Evolutionary conservation across 768 basidiomycete genomes (phyloP).

Genomic region (Termitomyces sp.): DNA sequence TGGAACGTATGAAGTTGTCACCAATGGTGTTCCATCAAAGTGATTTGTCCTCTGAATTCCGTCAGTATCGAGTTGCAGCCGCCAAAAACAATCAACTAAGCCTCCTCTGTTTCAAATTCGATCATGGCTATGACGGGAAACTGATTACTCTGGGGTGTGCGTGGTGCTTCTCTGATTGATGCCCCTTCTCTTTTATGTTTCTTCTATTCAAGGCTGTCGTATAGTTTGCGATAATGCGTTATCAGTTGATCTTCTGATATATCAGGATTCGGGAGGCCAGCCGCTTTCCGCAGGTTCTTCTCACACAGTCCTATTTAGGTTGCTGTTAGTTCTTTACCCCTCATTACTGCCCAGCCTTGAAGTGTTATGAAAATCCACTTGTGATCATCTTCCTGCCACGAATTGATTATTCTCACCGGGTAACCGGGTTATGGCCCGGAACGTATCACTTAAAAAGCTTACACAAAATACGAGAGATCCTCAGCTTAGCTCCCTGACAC

Average conservation of each 20-base stretch:
- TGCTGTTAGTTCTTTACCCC: conserved; percentile 1
- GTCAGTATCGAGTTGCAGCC: not conserved
- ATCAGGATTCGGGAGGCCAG: not conserved
- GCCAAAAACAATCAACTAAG: conserved; percentile 8
- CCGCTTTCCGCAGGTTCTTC: not conserved
- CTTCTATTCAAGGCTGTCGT: conserved; percentile 5
- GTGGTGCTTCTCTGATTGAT: conserved; percentile 11
- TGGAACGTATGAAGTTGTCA: not conserved
- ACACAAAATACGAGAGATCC: not conserved
- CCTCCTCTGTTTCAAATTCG: conserved; percentile 11
- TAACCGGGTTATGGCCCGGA: conserved; percentile 1
- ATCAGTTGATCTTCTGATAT: not conserved
- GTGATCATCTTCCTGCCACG: conserved; percentile 13
- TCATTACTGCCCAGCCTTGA: conserved; percentile 1
- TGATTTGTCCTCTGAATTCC: not conserved
- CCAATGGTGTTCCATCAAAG: conserved; percentile 1
- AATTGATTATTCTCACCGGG: not conserved
- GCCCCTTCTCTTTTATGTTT: not conserved
- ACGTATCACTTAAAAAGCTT: conserved; percentile 6
- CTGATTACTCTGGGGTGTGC: not conserved
- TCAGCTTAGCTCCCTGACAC: conserved; percentile 9
- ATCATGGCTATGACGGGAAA: not conserved
- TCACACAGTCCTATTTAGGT: not conserved
- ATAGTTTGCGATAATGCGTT: not conserved
- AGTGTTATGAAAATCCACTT: conserved; percentile 1